Percentiles rank a stretch among this genome's conserved stretches.
phyloP scores from a whole-genome alignment of 2,329 filamentous ascomycete species.

The Scedosporium boydii region DNA sequence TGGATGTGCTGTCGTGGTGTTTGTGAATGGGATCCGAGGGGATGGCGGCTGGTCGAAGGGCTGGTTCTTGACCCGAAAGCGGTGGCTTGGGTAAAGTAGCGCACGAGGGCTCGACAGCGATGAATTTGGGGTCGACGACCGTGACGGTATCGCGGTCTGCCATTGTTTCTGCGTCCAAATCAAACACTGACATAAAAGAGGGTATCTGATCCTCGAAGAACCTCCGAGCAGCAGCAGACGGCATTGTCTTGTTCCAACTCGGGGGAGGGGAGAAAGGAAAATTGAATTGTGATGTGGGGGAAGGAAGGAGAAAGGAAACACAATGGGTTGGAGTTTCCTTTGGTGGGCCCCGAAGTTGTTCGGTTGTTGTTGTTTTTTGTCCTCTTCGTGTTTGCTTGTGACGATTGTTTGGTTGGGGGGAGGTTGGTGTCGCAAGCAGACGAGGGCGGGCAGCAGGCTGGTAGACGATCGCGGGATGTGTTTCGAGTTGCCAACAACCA shows the following conservation, averaged over 20 bases:
- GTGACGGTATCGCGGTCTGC: conserved; percentile 44
- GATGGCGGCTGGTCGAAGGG: conserved; percentile 29
- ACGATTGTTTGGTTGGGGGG: conserved; percentile 1
- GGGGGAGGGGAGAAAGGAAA: neutral
- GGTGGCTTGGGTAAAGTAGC: conserved; percentile 24
- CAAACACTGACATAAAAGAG: conserved; percentile 68
- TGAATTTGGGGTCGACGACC: conserved; percentile 43
- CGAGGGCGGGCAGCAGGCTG: neutral
- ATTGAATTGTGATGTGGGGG: neutral
- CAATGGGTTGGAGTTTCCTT: neutral
- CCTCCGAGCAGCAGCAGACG: conserved; percentile 50
- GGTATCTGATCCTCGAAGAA: conserved; percentile 63
- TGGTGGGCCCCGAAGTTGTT: neutral
- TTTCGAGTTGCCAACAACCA: conserved; percentile 3
- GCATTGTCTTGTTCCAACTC: conserved; percentile 35
- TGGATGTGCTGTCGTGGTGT: conserved; percentile 69
- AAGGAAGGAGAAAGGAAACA: neutral
- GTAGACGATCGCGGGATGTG: conserved; percentile 2
- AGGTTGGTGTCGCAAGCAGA: neutral
- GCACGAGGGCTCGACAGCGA: conserved; percentile 30
- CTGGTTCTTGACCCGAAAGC: conserved; percentile 20
- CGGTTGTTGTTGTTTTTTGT: neutral
- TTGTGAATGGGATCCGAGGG: conserved; percentile 48
- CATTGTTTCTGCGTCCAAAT: conserved; percentile 49
- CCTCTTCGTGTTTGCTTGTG: neutral